Base-by-base conservation (phyloP, 2,329 filamentous ascomycete species). In the Colletotrichum liaoningense region DNA sequence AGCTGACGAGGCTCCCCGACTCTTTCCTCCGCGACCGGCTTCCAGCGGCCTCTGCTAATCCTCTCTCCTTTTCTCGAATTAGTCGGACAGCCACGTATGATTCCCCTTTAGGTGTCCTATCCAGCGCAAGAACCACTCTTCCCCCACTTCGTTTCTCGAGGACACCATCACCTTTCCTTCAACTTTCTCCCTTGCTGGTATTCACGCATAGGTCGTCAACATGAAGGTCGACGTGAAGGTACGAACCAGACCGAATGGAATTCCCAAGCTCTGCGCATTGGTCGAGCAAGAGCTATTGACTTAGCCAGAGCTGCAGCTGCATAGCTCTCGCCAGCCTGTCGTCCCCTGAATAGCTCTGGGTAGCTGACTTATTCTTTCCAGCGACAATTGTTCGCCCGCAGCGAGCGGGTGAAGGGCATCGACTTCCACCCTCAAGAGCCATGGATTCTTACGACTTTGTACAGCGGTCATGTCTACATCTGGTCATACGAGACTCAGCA, bases 401-500 rank as follows among this genome's bases (percentile, higher is more conserved):
- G 94, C 80, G 95, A 98, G 90, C 93, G 96, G 86, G 96, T 98
- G 78, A 98, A 98, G 87, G 93, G 94, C 82, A 95, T 98, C 84
- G 96, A 98, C 87, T 98, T 98, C 84, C 96, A 98, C 83, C 95
- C 95, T 55, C 94, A 95, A 73, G 96, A 98, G 87, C 95, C 95
- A 91, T 98, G 96, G 94, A 94, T 95, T 78, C 90, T 98, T 80
- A 98, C 96, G 38, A 98, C 97, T 28, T 88, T 99, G 76, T 99
- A 99, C 86, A 65, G 58, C 95, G 95, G 97, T 84, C 96, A 98
- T 88, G 97, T 97, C 82, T 97, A 98, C 87, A 98, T 99, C 82
- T 98, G 97, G 95, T 98, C 96, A 42, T 98, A 97, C 85, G 96
- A 97, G 86, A 97, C 95, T 64, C 95, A 97, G 83, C 93, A 95